Evolutionary conservation across 31 red algal genomes (phyloP).

Genomic region (Porphyra umbilicalis): DNA sequence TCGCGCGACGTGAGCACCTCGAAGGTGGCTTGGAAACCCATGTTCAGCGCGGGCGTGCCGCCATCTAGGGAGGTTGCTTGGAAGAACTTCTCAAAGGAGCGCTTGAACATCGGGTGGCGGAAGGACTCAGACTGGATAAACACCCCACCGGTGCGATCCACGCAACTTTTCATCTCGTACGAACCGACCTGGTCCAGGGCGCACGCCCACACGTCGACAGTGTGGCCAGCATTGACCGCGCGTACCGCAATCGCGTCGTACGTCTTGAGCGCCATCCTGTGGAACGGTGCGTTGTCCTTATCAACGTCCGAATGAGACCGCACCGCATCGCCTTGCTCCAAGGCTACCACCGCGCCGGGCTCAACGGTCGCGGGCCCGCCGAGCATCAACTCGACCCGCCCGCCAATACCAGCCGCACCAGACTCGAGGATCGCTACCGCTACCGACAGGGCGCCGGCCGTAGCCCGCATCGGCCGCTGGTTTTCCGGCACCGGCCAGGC

Average conservation of each 20-base stretch:
- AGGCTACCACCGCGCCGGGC: conserved; percentile 72
- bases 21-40: conserved; percentile 65
- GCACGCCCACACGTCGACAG: conserved; percentile 78
- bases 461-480: conserved; percentile 70
- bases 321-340: conserved; percentile 80
- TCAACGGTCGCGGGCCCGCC: conserved; percentile 78
- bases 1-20: conserved; percentile 74
- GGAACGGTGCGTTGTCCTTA: conserved; percentile 88
- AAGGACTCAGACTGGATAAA: conserved; percentile 86
- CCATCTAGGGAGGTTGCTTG: background rate
- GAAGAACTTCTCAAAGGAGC: conserved; percentile 91
- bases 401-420: conserved; percentile 52
- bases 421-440: conserved; percentile 80
- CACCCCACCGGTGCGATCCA: conserved; percentile 84
- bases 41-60: conserved; percentile 11
- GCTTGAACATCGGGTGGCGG: conserved; percentile 91
- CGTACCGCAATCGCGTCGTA: conserved; percentile 78
- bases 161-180: conserved; percentile 94
- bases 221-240: conserved; percentile 90
- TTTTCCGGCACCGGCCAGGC: conserved; percentile 76
- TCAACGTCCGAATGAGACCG: conserved; percentile 93
- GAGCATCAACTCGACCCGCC: conserved; percentile 56
- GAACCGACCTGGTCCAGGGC: conserved; percentile 87
- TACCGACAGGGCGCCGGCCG: conserved; percentile 62
- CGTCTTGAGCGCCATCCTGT: conserved; percentile 62